Evolutionary conservation across 169 alveolate species (phyloP), one percentile per base, ranked within the genome.

Genomic region (Cyclospora cayetanensis): DNA sequence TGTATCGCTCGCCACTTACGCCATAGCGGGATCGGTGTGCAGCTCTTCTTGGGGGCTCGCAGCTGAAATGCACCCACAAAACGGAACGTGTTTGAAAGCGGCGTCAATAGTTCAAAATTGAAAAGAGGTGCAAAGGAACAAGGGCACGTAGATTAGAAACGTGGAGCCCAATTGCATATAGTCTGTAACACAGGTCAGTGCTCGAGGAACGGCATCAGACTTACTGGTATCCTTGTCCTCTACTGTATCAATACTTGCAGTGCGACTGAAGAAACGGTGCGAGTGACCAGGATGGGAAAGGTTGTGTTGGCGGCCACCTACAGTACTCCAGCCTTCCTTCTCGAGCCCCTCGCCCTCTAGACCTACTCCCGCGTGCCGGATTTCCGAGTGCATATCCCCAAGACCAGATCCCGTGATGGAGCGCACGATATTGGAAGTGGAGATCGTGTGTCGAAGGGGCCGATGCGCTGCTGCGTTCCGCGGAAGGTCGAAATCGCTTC

Each of bases 1-100:
- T n/a, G n/a, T n/a, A n/a, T n/a, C n/a, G n/a, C n/a, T n/a, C n/a
- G n/a, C n/a, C n/a, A 20, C 90, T 80, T 80, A 80, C 90, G 74
- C 90, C 90, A 80, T 80, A n/a, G 90, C 50, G 4, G 90, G 90
- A n/a, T 80, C 90, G 7, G 90, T 52, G 7, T 80, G 90, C 53
- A 80, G 53, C 50, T 53, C 90, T 1, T 80, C 90, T 53, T 25
- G 90, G 39, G 53, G 31, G 52, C 55, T 20, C 53, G 66, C 37
- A n/a, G 76, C 90, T 80, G 90, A 1, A 52, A 15, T 53, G n/a
- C n/a, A n/a, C n/a, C n/a, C n/a, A n/a, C n/a, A n/a, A n/a, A n/a
- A n/a, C n/a, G n/a, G n/a, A n/a, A n/a, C n/a, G n/a, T n/a, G n/a
- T n/a, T n/a, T n/a, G n/a, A n/a, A n/a, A n/a, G n/a, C n/a, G n/a